These are phyloP conservation scores for Blastobotrys mokoenaii DNA, from an alignment of 805 yeast species.

Conservation along the genomic window DNA sequence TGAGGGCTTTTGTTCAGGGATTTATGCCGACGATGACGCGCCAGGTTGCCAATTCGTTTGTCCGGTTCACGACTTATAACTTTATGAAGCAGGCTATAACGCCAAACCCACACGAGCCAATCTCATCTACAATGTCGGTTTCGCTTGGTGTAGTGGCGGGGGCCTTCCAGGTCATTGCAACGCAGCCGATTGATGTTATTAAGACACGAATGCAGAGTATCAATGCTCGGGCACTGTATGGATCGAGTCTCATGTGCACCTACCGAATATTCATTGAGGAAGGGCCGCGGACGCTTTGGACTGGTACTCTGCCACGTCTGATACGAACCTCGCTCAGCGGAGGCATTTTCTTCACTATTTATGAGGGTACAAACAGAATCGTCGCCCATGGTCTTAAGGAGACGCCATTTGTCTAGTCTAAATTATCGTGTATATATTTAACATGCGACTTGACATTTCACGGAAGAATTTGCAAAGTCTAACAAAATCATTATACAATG, in stretches of 20 bases:
- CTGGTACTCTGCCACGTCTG: conserved; percentile 46
- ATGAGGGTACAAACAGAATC: conserved; percentile 47
- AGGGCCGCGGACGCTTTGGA: conserved; percentile 33
- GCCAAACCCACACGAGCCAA: conserved; percentile 18
- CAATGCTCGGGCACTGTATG: conserved; percentile 29
- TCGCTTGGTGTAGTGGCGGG: conserved; percentile 56
- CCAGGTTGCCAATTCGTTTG: conserved; percentile 70
- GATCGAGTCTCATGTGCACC: conserved; percentile 28
- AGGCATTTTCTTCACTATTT: conserved; percentile 57
- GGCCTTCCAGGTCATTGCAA: conserved; percentile 60
- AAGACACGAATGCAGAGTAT: conserved; percentile 81
- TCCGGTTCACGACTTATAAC: conserved; percentile 78
- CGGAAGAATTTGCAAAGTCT: too few species aligned
- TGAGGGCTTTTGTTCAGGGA: conserved; percentile 75
- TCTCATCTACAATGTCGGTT: conserved; percentile 26
- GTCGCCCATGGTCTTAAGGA: conserved; percentile 32
- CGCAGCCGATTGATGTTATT: conserved; percentile 85
- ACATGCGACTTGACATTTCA: too few species aligned
- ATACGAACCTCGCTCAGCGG: conserved; percentile 65
- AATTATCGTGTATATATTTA: neutral
- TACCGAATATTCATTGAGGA: conserved; percentile 31
- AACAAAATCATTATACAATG: too few species aligned
- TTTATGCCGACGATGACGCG: conserved; percentile 72
- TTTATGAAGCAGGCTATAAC: conserved; percentile 54
- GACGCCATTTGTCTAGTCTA: conserved; percentile 29